Evolutionary conservation across 805 yeast species (phyloP).

Genomic region (Spencermartinsiella europaea): DNA sequence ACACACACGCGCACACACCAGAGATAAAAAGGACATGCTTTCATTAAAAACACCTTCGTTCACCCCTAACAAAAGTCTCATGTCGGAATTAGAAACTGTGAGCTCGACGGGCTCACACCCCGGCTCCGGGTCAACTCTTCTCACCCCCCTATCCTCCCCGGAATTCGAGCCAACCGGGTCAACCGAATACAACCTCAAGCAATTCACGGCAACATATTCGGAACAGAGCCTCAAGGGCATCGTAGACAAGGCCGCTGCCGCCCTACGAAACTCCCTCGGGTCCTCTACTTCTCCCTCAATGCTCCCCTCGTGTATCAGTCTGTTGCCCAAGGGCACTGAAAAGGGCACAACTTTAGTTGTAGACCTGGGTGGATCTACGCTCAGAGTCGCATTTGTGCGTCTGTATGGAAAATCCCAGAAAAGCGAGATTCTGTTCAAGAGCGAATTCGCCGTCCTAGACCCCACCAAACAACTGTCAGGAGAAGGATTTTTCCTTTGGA

Average conservation of each 20-base stretch:
- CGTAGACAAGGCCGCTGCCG: slow-evolving; percentile 11
- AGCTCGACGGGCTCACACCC: not conserved
- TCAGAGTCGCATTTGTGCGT: slow-evolving; percentile 79
- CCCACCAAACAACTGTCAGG: slow-evolving; percentile 27
- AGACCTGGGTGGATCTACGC: slow-evolving; percentile 88
- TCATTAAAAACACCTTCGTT: not conserved
- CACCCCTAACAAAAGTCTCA: not conserved
- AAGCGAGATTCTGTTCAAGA: slow-evolving; percentile 17
- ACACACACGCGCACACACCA: no score
- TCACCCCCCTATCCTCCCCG: not conserved
- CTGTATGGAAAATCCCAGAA: slow-evolving; percentile 45
- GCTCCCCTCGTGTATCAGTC: slow-evolving; percentile 80
- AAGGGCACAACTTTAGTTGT: slow-evolving; percentile 73
- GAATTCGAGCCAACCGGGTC: not conserved
- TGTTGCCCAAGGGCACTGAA: slow-evolving; percentile 74
- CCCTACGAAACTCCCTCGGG: slow-evolving; percentile 6
- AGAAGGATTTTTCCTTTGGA: slow-evolving; percentile 29
- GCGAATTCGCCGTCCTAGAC: slow-evolving; percentile 20
- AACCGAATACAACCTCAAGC: slow-evolving; percentile 3
- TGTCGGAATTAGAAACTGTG: not conserved
- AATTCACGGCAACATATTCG: not conserved
- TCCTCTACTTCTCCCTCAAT: slow-evolving; percentile 35
- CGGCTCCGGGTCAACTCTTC: not conserved
- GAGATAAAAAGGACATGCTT: no score
- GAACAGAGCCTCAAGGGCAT: slow-evolving; percentile 12